Percentiles rank a stretch among this genome's conserved stretches.
phyloP scores from a whole-genome alignment of 2,329 filamentous ascomycete species.

The Venturia asperata region DNA sequence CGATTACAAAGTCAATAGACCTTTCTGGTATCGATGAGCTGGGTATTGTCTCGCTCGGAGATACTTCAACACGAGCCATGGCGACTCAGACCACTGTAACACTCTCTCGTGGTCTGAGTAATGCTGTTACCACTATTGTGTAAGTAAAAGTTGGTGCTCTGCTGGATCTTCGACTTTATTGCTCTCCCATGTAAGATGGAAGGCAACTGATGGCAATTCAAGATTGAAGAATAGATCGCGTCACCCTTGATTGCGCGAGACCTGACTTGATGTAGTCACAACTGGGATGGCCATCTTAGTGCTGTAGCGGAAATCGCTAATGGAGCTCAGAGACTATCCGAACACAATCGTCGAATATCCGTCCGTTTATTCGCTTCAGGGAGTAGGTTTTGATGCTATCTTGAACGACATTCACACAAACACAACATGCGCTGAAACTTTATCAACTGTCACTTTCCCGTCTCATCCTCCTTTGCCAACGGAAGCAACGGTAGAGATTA shows the following conservation, averaged over 20 bases:
- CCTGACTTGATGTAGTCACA: background rate
- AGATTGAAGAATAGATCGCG: too few species aligned
- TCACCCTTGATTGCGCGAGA: background rate
- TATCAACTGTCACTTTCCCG: slow-evolving; percentile 2
- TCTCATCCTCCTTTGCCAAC: slow-evolving; percentile 2
- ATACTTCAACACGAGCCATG: background rate
- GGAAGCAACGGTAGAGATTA: background rate
- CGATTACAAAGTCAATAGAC: slow-evolving; percentile 3
- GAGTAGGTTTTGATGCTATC: background rate
- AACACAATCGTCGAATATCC: slow-evolving; percentile 4
- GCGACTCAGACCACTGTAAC: background rate
- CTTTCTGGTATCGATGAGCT: background rate
- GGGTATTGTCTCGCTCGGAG: background rate
- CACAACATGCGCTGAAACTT: background rate
- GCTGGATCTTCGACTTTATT: too few species aligned
- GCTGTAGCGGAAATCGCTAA: background rate
- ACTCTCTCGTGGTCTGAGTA: background rate
- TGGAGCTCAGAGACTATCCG: background rate
- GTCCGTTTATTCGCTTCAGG: background rate
- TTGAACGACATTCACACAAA: background rate
- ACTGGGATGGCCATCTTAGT: background rate
- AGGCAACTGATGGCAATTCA: too few species aligned
- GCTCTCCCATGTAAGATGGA: too few species aligned
- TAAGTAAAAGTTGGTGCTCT: background rate
- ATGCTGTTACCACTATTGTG: slow-evolving; percentile 1